Conservation (phyloP, 768 basidiomycete species). For the Dendrothele bispora region DNA sequence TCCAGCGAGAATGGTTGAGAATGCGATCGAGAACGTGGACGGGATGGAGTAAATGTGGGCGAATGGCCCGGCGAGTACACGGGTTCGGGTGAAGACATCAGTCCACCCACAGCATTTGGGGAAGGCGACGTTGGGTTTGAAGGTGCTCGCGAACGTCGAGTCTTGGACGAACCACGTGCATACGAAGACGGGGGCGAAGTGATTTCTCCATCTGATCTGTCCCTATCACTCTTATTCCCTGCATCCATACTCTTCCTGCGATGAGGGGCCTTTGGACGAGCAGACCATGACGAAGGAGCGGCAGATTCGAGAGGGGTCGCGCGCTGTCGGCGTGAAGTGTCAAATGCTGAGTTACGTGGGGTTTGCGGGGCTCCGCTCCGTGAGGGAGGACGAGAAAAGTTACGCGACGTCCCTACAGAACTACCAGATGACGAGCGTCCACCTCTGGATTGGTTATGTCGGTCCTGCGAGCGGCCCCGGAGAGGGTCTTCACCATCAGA, state of each 20-base stretch:
- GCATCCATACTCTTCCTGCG: slow-evolving; percentile 77
- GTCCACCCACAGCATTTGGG: slow-evolving; percentile 18
- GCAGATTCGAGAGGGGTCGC: slow-evolving; percentile 57
- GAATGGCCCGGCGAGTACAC: slow-evolving; percentile 41
- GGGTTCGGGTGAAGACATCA: slow-evolving; percentile 18
- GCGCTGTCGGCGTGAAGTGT: slow-evolving; percentile 67
- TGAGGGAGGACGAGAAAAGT: slow-evolving; percentile 39
- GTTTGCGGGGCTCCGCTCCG: slow-evolving; percentile 46
- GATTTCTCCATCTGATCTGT: slow-evolving; percentile 44
- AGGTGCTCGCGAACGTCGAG: slow-evolving; percentile 55
- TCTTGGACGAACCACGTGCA: neutral
- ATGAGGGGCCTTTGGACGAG: slow-evolving; percentile 64
- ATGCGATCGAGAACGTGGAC: slow-evolving; percentile 66
- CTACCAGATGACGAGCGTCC: slow-evolving; percentile 60
- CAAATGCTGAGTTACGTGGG: slow-evolving; percentile 61
- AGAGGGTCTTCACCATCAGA: slow-evolving; percentile 34
- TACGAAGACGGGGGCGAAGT: neutral
- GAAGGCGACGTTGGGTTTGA: slow-evolving; percentile 71
- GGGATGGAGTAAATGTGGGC: slow-evolving; percentile 45
- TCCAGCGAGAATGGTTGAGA: slow-evolving; percentile 48
- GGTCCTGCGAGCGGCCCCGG: slow-evolving; percentile 40
- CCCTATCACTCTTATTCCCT: slow-evolving; percentile 74
- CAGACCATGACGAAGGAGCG: slow-evolving; percentile 78
- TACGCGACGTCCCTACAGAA: slow-evolving; percentile 43
- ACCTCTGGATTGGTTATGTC: slow-evolving; percentile 27